Evolutionary conservation across 192 early-diverging fungal species (phyloP).

Genomic region (Backusella luteola): DNA sequence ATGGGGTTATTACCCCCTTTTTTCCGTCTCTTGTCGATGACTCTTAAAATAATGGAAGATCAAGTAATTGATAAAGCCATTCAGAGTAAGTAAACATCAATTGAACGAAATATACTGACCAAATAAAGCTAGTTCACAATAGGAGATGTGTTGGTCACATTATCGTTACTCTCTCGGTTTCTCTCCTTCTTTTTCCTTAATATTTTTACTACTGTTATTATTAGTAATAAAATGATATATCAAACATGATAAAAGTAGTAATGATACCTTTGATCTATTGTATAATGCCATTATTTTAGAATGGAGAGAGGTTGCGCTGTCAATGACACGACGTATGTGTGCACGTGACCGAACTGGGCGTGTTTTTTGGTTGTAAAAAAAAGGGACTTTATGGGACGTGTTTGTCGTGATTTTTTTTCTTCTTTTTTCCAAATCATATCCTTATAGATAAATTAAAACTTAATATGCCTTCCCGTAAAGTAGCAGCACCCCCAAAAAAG

Average conservation of each 20-base stretch:
- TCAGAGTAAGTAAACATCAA: not conserved
- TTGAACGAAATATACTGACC: no score
- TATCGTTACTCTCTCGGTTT: no score
- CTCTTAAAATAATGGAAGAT: not conserved
- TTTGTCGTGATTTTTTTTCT: not conserved
- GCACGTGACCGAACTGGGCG: not conserved
- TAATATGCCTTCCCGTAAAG: not conserved
- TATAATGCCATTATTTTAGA: no score
- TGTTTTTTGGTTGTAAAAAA: not conserved
- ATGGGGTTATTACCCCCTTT: not conserved
- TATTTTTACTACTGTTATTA: no score
- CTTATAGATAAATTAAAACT: not conserved
- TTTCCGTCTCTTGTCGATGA: not conserved
- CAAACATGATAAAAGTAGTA: no score
- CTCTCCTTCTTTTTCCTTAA: no score
- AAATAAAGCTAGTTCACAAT: no score
- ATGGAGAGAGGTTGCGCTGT: no score
- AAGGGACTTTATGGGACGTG: not conserved
- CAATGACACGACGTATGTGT: no score
- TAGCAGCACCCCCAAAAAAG: not conserved
- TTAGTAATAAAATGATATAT: no score
- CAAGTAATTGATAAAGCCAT: not conserved
- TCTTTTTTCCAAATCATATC: not conserved
- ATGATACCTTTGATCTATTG: no score
- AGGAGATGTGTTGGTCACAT: no score